Base-by-base conservation (phyloP, 106 monocot genomes). In the Dioscorea zingiberensis region DNA sequence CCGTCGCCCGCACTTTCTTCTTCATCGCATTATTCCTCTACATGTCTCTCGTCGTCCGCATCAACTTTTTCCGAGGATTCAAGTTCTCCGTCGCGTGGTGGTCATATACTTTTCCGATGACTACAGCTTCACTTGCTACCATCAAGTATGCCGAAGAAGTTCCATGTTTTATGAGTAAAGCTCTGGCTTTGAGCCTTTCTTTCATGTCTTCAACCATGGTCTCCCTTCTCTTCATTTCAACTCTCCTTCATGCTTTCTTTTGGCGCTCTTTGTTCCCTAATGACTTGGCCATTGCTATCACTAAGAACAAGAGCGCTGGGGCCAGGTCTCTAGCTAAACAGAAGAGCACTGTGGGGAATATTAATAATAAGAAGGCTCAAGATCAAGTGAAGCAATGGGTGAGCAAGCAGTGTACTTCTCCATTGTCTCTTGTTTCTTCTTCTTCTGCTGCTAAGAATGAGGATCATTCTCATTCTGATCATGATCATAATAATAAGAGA, bases 31-130 rank as follows among this genome's bases (percentile, higher is more conserved):
- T 94, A 55, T 91, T 94, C 68, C 80, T 94, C 29, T 94, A 87
- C 70, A 49, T 63, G 21, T 94, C 94, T 0, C 87, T 94, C 28
- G 65, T 94, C 38, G 94, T 91, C 13, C 78, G 94, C 27, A 79
- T 94, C 77, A 90, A 87, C 48, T 94, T 94, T 87, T 94, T 94
- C 78, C 18, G 87, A 18, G 91, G 94, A 3, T 91, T 91, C 78
- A 78, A 55, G 61, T 94, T 94, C 71, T 94, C 94, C 16, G 59
- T 94, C 44, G 90, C 94, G 22, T 94, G 94, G 94, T 94, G 94
- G 94, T 75, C 94, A 16, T 94, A 94, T 51, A 91, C 94, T 12
- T 94, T 94, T 55, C 94, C 94, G 0, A 94, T 94, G 91, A 91
- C 94, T 14, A 91, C 87, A 10, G 91, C 74, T 13, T 87, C 94